A percentile compares a stretch with the other conserved stretches of the same genome.
phyloP scores from a whole-genome alignment of 371 early-diverging fungal species.

The Mucor piriformis region DNA sequence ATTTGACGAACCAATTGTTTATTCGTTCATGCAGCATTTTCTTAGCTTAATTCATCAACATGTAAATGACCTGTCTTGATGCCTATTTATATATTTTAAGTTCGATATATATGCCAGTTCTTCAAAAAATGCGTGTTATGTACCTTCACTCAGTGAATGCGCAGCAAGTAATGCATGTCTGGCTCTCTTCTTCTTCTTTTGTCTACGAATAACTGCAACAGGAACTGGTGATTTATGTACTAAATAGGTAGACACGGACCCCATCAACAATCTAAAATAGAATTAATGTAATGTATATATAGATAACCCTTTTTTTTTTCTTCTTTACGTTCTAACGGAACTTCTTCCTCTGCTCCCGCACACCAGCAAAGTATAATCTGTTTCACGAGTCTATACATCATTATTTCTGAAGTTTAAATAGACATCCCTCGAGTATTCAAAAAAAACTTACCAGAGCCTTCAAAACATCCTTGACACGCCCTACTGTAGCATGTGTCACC shows the following conservation, averaged over 20 bases:
- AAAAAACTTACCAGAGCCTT: constrained; percentile 34
- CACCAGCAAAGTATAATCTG: constrained; percentile 11
- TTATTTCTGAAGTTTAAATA: no score
- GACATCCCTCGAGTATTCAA: no score
- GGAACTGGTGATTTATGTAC: constrained; percentile 49
- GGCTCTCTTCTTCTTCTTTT: constrained; percentile 44
- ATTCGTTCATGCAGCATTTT: no score
- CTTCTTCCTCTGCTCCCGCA: constrained; percentile 25
- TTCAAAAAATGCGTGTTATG: not conserved
- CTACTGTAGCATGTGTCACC: constrained; percentile 53
- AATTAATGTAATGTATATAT: not conserved
- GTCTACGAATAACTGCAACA: constrained; percentile 56
- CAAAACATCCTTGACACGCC: constrained; percentile 44
- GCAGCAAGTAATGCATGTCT: constrained; percentile 19
- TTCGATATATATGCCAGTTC: no score
- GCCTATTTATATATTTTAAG: constrained; percentile 18
- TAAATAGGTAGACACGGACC: constrained; percentile 27
- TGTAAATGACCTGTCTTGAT: constrained; percentile 33
- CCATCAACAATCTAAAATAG: constrained; percentile 19
- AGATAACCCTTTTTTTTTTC: not conserved
- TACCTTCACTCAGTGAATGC: constrained; percentile 39
- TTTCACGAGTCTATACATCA: constrained; percentile 17
- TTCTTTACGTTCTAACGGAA: constrained; percentile 19
- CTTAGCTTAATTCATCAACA: constrained; percentile 37
- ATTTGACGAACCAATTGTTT: no score